Evolutionary conservation across 257 asterid species (phyloP), one percentile per base, ranked within the genome.

Genomic region (Rauvolfia tetraphylla): DNA sequence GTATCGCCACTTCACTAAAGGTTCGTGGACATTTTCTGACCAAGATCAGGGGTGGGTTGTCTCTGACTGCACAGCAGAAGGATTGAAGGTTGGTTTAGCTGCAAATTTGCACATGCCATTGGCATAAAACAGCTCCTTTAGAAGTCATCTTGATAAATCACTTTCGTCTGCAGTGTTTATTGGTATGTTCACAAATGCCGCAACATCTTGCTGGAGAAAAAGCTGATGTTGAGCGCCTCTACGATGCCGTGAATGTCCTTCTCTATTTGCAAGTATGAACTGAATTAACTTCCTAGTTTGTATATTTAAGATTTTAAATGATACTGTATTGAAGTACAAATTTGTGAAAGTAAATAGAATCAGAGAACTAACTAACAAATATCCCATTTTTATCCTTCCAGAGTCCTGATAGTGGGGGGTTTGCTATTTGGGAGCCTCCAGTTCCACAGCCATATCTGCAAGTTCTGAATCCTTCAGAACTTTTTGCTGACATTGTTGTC

Each of bases 11-110:
- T 84, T 88, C 70, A 85, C 91, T 0, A 91, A 89, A 85, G 98
- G 98, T 17, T 78, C 90, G 3, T 92, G 97, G 97, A 84, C 96
- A 59, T 92, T 92, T 83, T 89, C 96, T 14, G 97, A 91, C 81
- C 98, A 91, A 77, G 98, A 92, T 88, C 96, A 92, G 0, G 98
- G 96, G 0, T 89, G 93, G 94, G 86, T 59, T 74, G 96, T 88
- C 33, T 91, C 97, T 0, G 98, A 92, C 44, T 87, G 97, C 80
- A 91, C 97, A 1, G 89, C 96, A 0, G 93, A 92, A 76, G 86
- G 88, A 1, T 85, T 92, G 0, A 89, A 87, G 90, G 97, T 92
- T 78, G 2, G 1, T 29, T 76, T 1, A 31, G 11, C 22, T 33
- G 65, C 4, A n/a, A n/a, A 44, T 13, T 3, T 42, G 7, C 0